Percentiles rank a stretch among this genome's conserved stretches.
phyloP scores from a whole-genome alignment of 306 rosid genomes.

The Begonia loranthoides region DNA sequence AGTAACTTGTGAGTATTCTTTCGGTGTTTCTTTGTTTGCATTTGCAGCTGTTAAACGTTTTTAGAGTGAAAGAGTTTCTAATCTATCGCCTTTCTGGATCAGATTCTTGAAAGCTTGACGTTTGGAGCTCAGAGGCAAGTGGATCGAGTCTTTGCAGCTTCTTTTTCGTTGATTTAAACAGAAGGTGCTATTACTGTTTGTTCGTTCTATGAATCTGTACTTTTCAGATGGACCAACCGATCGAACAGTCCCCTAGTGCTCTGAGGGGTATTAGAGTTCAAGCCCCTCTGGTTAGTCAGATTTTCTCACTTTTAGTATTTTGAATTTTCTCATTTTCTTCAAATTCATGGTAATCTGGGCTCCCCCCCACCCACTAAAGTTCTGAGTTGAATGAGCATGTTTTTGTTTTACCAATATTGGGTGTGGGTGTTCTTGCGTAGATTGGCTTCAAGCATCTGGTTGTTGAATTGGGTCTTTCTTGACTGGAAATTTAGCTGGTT shows the following conservation, averaged over 20 bases:
- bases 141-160: constrained; percentile 39
- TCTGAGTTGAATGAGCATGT: constrained; percentile 1
- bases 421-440: too few species aligned
- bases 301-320: constrained; percentile 3
- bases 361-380: too few species aligned
- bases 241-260: constrained; percentile 50
- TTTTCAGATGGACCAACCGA: constrained; percentile 51
- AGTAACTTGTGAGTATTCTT: too few species aligned
- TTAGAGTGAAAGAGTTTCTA: neutral
- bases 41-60: neutral
- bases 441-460: too few species aligned
- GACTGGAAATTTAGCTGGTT: too few species aligned
- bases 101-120: constrained; percentile 9
- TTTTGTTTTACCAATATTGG: neutral
- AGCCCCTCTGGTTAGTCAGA: constrained; percentile 80
- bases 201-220: constrained; percentile 21
- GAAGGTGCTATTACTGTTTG: constrained; percentile 5
- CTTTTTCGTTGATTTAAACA: constrained; percentile 24
- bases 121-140: constrained; percentile 14
- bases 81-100: constrained; percentile 4
- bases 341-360: too few species aligned
- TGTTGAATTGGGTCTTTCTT: too few species aligned
- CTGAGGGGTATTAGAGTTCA: constrained; percentile 73
- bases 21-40: neutral
- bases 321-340: constrained; percentile 2